Percentiles rank a stretch among this genome's conserved stretches.
phyloP scores from a whole-genome alignment of 2,329 filamentous ascomycete genomes.

The Fusarium pseudocircinatum region DNA sequence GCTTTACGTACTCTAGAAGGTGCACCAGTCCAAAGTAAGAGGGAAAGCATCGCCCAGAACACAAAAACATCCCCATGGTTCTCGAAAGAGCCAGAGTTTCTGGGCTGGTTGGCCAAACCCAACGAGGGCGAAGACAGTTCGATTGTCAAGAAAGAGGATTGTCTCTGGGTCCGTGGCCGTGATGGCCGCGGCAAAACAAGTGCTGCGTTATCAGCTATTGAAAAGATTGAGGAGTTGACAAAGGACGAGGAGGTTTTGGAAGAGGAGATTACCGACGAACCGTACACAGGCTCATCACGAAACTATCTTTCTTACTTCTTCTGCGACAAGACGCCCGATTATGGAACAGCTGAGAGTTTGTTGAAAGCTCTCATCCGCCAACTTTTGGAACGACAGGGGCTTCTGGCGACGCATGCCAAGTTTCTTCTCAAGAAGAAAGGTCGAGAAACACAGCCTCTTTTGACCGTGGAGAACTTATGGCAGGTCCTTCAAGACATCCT shows the following conservation, averaged over 20 bases:
- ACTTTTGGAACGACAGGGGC: constrained; percentile 48
- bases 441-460: constrained; percentile 9
- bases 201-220: constrained; percentile 51
- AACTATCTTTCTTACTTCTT: constrained; percentile 53
- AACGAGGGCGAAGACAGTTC: background rate
- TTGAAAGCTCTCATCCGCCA: constrained; percentile 54
- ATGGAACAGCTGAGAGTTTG: constrained; percentile 52
- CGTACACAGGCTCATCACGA: constrained; percentile 20
- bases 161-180: constrained; percentile 52
- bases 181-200: constrained; percentile 56
- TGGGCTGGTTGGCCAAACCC: constrained; percentile 47
- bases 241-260: constrained; percentile 45
- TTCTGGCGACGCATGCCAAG: constrained; percentile 49
- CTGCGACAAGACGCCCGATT: constrained; percentile 51
- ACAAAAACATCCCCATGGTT: constrained; percentile 53
- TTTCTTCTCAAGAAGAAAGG: constrained; percentile 43
- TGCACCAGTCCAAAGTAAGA: constrained; percentile 47
- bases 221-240: constrained; percentile 48
- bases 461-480: constrained; percentile 46
- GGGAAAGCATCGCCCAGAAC: constrained; percentile 42
- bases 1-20: constrained; percentile 49
- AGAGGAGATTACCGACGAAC: constrained; percentile 23
- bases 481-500: constrained; percentile 55
- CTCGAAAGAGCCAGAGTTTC: constrained; percentile 49
- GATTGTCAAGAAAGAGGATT: constrained; percentile 41